These are phyloP conservation scores for Alternaria metachromatica DNA, from an alignment of 2,329 filamentous ascomycete species.

Conservation along the genomic window DNA sequence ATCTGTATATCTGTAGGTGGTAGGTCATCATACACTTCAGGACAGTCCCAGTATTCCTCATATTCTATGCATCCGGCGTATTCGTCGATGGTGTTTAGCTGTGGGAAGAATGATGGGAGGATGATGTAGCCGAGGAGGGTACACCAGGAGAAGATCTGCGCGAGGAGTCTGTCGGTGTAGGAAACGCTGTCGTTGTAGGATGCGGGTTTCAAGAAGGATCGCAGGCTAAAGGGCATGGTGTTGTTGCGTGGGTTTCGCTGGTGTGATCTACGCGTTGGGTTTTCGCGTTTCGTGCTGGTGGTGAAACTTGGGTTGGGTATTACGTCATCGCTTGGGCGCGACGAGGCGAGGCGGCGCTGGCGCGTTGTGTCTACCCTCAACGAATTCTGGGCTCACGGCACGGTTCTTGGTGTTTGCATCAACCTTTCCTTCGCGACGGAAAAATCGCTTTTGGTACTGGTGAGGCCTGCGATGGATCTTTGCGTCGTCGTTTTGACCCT, in stretches of 20 bases:
- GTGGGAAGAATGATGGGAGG: conserved; percentile 60
- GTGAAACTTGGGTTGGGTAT: not conserved
- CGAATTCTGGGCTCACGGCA: not conserved
- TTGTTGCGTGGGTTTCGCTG: not conserved
- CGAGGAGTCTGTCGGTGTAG: conserved; percentile 56
- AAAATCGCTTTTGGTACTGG: not conserved
- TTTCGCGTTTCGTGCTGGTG: not conserved
- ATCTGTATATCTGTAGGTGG: conserved; percentile 44
- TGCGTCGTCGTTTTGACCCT: not conserved
- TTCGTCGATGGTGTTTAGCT: conserved; percentile 38
- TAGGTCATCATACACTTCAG: conserved; percentile 9
- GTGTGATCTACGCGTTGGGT: not conserved
- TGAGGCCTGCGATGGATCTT: not conserved
- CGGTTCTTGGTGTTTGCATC: not conserved
- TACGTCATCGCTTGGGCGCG: conserved; percentile 6
- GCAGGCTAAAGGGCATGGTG: conserved; percentile 55
- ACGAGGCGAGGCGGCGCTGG: not conserved
- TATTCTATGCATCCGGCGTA: conserved; percentile 16
- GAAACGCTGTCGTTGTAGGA: conserved; percentile 51
- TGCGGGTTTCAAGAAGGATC: not conserved
- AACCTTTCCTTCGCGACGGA: not conserved
- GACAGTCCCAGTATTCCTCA: conserved; percentile 14
- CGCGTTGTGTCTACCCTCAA: not conserved
- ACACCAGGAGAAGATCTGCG: conserved; percentile 54
- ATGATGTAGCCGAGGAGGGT: conserved; percentile 62